Base-by-base conservation (phyloP, 495 filamentous ascomycete genomes). In the Geopyxis carbonaria region DNA sequence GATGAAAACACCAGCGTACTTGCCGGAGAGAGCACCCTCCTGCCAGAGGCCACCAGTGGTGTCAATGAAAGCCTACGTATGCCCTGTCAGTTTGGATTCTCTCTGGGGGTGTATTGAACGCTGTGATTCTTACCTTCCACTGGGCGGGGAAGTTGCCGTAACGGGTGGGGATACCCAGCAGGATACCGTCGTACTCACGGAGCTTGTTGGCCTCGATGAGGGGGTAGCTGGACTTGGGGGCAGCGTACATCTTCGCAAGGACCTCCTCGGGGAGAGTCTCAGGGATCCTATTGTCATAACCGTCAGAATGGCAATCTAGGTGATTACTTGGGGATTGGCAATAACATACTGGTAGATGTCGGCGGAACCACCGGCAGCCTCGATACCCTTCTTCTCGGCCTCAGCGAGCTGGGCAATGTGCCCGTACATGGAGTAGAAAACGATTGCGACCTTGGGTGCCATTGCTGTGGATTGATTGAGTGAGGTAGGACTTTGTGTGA, bases 81-180 rank as follows among this genome's bases (percentile, higher is more conserved):
- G 21, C 1, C 25, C 11, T 11, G 22, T 21, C 22, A 21, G n/a
- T 33, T 21, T n/a, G 15, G 8, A 5, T 24, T 20, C 15, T 91
- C 81, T 77, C 76, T 85, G 70, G 85, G 91, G 30, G 73, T n/a
- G n/a, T n/a, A n/a, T n/a, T n/a, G n/a, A n/a, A n/a, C n/a, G n/a
- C n/a, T n/a, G 37, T 29, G 51, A 53, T 2, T 51, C 44, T 18
- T 32, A 47, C 58, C 69, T 86, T 94, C 79, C 79, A 95, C 64
- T 97, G 89, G 20, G 78, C 85, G 28, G 89, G 86, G 70, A 93
- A 92, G 73, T 93, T 99, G 59, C 89, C 89, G 65, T 80, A 99
- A 41, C 89, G 77, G n/a, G 89, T 99, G 22, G 89, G 89, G 61
- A 99, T 85, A 50, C 91, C 91, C 45, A 99, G 70, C 25, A 99